These are phyloP conservation scores for Codiaeum variegatum DNA, from an alignment of 441 rosid species.

Conservation along the genomic window DNA sequence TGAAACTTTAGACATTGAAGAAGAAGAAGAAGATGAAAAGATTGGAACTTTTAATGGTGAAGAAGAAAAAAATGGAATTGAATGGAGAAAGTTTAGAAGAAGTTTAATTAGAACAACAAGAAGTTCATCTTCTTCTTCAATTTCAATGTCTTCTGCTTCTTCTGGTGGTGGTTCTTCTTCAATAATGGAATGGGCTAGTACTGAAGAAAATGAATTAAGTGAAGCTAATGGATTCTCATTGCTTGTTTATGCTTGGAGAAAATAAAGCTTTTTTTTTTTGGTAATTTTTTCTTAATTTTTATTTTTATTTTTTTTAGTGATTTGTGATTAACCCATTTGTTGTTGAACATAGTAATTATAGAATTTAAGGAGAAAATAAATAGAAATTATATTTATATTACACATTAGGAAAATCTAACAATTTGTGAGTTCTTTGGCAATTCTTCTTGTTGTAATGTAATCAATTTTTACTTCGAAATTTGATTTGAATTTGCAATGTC, in stretches of 20 bases:
- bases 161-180: conserved; percentile 74
- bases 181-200: conserved; percentile 85
- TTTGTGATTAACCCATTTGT: conserved; percentile 18
- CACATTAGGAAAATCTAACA: conserved; percentile 12
- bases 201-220: conserved; percentile 55
- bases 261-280: conserved; percentile 29
- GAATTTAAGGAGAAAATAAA: neutral
- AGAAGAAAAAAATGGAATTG: conserved; percentile 32
- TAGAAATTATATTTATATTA: neutral
- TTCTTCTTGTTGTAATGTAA: neutral
- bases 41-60: neutral
- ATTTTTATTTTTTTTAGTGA: neutral
- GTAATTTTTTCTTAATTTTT: neutral
- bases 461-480: neutral
- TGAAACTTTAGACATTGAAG: conserved; percentile 37
- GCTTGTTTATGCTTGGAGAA: conserved; percentile 82
- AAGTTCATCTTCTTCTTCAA: conserved; percentile 71
- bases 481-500: too few relatives aligned
- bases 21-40: conserved; percentile 21
- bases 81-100: conserved; percentile 75
- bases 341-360: conserved; percentile 29
- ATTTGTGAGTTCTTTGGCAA: neutral
- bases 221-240: conserved; percentile 62
- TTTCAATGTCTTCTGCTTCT: conserved; percentile 75
- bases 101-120: conserved; percentile 45